Evolutionary conservation across 257 asterid species (phyloP).

Genomic region (Solanum neorickii): DNA sequence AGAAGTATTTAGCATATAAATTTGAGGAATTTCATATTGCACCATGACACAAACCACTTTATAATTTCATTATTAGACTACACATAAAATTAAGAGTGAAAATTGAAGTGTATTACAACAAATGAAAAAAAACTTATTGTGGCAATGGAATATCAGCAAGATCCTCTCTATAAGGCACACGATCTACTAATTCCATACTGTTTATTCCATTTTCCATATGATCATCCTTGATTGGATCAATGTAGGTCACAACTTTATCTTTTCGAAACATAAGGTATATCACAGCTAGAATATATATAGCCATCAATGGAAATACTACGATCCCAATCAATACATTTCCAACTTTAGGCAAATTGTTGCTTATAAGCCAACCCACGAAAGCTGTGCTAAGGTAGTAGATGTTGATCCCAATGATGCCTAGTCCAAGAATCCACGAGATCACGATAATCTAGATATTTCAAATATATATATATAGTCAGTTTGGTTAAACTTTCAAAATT

Average conservation of each 20-base stretch:
- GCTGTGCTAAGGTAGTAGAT: conserved; percentile 59
- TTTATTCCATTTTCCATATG: conserved; percentile 36
- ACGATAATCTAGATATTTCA: conserved; percentile 41
- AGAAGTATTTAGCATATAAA: background rate
- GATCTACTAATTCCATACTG: conserved; percentile 2
- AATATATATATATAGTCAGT: no score
- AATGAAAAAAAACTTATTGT: conserved; percentile 2
- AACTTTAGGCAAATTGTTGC: conserved; percentile 52
- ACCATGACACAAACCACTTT: background rate
- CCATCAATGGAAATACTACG: conserved; percentile 67
- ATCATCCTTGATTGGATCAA: conserved; percentile 32
- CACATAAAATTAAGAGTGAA: background rate
- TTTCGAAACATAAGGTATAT: conserved; percentile 79
- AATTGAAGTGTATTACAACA: background rate
- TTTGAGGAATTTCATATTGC: background rate
- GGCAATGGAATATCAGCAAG: conserved; percentile 47
- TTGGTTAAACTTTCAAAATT: background rate
- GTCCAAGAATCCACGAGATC: conserved; percentile 67
- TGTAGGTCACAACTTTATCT: conserved; percentile 49
- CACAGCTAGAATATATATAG: conserved; percentile 44
- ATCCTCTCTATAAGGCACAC: conserved; percentile 51
- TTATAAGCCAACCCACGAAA: conserved; percentile 56
- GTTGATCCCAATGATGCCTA: conserved; percentile 83
- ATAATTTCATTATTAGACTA: background rate
- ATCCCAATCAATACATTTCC: conserved; percentile 66